A percentile compares a stretch with the other conserved stretches of the same genome.
Evolutionary conservation across 208 protist genomes (phyloP).

Genomic region (Crithidia bombi): DNA sequence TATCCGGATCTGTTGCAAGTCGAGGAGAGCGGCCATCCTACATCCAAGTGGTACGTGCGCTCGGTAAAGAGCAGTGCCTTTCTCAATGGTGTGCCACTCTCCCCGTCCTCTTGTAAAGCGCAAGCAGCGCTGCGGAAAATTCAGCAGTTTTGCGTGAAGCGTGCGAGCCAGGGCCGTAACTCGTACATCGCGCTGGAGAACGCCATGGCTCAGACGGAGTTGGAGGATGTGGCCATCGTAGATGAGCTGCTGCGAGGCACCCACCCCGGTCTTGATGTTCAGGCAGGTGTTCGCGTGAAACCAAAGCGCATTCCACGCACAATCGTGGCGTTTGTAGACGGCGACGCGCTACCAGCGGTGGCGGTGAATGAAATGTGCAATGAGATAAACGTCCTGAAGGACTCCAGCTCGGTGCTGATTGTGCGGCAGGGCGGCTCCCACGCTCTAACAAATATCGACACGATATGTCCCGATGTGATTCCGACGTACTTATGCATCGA

Average conservation of each 20-base stretch:
- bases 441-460: constrained; percentile 49
- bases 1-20: constrained; percentile 52
- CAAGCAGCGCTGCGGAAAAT: constrained; percentile 14
- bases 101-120: constrained; percentile 27
- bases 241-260: constrained; percentile 37
- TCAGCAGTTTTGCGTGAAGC: constrained; percentile 28
- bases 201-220: constrained; percentile 36
- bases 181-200: constrained; percentile 46
- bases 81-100: not conserved
- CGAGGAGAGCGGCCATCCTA: constrained; percentile 18
- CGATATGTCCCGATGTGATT: constrained; percentile 52
- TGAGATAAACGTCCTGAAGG: constrained; percentile 54
- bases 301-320: constrained; percentile 44
- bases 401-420: constrained; percentile 47
- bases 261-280: constrained; percentile 44
- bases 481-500: constrained; percentile 71
- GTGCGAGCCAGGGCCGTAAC: constrained; percentile 11
- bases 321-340: constrained; percentile 77
- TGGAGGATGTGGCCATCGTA: constrained; percentile 36
- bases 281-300: constrained; percentile 47
- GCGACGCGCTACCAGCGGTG: constrained; percentile 53
- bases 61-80: not conserved
- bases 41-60: constrained; percentile 45
- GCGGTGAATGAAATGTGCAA: constrained; percentile 71
- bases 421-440: constrained; percentile 48